Conservation (phyloP, 805 yeast species). For the Metschnikowia matae region DNA sequence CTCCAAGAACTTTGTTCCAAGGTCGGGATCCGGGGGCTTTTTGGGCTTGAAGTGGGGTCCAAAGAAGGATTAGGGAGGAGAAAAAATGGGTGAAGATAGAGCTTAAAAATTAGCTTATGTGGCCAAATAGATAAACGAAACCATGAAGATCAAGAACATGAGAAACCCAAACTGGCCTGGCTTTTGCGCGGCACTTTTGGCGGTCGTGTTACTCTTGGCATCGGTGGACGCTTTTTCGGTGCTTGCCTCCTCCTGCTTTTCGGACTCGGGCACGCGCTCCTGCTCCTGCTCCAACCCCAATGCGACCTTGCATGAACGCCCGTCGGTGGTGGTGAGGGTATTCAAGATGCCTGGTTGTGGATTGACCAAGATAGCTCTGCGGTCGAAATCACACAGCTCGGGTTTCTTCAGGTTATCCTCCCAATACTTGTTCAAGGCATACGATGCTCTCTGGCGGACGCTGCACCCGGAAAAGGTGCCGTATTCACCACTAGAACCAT, state of each 20-base stretch:
- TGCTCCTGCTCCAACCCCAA: not conserved
- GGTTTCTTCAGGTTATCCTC: slow-evolving; percentile 18
- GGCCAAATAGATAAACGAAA: slow-evolving; percentile 12
- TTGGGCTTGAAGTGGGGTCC: slow-evolving; percentile 89
- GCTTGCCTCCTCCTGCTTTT: not conserved
- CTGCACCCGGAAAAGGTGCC: slow-evolving; percentile 42
- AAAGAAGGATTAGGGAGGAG: slow-evolving; percentile 47
- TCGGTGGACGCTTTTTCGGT: not conserved
- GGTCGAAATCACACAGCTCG: slow-evolving; percentile 24
- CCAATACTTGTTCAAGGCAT: slow-evolving; percentile 37
- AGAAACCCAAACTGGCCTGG: slow-evolving; percentile 10
- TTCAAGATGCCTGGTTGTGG: slow-evolving; percentile 17
- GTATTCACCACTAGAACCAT: slow-evolving; percentile 36
- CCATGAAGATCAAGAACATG: slow-evolving; percentile 7
- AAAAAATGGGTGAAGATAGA: not conserved
- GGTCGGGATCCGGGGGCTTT: slow-evolving; percentile 48
- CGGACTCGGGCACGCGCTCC: not conserved
- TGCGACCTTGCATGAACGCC: slow-evolving; percentile 22
- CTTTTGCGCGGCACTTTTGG: slow-evolving; percentile 8
- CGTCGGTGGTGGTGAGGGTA: slow-evolving; percentile 20
- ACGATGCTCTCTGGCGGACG: slow-evolving; percentile 34
- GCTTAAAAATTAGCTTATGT: slow-evolving; percentile 2
- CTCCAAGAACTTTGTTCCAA: slow-evolving; percentile 42
- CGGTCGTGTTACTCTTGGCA: slow-evolving; percentile 1
- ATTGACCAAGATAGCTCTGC: slow-evolving; percentile 21